Conservation (phyloP, 169 alveolate genomes). For the Plasmodium vivax region DNA sequence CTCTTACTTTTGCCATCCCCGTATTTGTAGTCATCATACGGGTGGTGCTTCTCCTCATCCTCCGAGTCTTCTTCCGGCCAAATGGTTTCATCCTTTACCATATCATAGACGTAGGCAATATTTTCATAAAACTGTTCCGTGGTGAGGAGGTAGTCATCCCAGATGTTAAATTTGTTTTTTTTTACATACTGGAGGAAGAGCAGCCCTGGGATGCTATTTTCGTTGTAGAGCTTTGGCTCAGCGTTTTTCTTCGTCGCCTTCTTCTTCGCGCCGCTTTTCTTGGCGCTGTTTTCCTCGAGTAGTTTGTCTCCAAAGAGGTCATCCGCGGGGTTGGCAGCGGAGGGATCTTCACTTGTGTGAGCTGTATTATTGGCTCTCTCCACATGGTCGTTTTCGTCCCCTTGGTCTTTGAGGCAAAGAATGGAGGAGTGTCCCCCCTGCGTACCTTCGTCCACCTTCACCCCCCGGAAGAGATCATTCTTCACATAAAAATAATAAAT, state of each 20-base stretch:
- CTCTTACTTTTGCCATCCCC: background rate
- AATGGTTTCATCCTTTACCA: conserved; percentile 71
- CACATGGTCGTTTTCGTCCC: background rate
- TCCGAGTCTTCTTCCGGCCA: conserved; percentile 51
- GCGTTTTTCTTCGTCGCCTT: background rate
- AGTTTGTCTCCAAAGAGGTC: conserved; percentile 69
- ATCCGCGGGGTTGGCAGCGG: background rate
- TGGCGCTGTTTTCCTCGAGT: background rate
- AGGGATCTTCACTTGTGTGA: background rate
- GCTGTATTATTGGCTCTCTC: background rate
- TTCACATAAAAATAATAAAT: conserved; percentile 37
- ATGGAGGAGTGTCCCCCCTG: background rate
- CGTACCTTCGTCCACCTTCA: background rate
- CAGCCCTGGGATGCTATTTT: conserved; percentile 28
- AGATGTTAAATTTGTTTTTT: conserved; percentile 66
- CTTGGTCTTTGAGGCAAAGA: conserved; percentile 14
- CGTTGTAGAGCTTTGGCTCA: background rate
- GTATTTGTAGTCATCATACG: background rate
- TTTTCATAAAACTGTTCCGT: conserved; percentile 76
- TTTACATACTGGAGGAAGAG: conserved; percentile 51
- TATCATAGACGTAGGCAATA: conserved; percentile 65
- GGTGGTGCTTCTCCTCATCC: conserved; percentile 18
- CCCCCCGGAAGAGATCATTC: background rate
- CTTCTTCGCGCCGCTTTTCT: background rate
- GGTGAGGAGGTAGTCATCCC: conserved; percentile 74